Percentiles rank a stretch among this genome's conserved stretches.
phyloP scores from a whole-genome alignment of 208 protist genomes.

The Acanthamoeba polyphaga region DNA sequence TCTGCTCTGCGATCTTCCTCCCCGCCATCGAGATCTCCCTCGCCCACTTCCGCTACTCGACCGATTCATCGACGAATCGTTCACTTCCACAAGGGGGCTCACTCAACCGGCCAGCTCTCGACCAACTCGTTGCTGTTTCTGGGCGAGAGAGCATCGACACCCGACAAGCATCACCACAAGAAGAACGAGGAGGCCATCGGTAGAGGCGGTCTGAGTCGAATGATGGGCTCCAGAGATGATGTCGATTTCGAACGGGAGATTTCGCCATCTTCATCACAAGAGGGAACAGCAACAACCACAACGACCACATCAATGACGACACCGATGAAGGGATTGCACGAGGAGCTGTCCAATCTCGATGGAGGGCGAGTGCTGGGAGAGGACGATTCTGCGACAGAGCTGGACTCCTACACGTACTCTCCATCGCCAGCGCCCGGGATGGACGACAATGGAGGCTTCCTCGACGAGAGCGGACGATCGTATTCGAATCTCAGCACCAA shows the following conservation, averaged over 20 bases:
- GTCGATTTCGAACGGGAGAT: neutral
- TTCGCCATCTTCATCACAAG: neutral
- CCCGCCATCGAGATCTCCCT: neutral
- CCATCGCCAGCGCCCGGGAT: neutral
- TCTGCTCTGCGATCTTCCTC: neutral
- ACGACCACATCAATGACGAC: neutral
- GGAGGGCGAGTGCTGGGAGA: neutral
- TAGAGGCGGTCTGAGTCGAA: slow-evolving; percentile 15
- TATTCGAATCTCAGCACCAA: neutral
- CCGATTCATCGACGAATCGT: neutral
- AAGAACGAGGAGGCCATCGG: neutral
- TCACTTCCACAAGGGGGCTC: neutral
- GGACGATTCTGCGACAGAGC: neutral
- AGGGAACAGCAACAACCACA: neutral
- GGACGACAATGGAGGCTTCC: neutral
- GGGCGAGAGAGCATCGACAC: neutral
- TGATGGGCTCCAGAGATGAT: neutral
- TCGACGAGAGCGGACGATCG: neutral
- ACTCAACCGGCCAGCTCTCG: neutral
- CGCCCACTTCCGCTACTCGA: neutral
- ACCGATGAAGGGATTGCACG: neutral
- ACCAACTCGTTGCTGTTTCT: slow-evolving; percentile 1
- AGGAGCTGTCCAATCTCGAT: slow-evolving; percentile 12
- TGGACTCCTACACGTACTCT: neutral
- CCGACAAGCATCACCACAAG: neutral